Evolutionary conservation across 2,329 filamentous ascomycete genomes (phyloP).

Genomic region (Phialemonium atrogriseum): DNA sequence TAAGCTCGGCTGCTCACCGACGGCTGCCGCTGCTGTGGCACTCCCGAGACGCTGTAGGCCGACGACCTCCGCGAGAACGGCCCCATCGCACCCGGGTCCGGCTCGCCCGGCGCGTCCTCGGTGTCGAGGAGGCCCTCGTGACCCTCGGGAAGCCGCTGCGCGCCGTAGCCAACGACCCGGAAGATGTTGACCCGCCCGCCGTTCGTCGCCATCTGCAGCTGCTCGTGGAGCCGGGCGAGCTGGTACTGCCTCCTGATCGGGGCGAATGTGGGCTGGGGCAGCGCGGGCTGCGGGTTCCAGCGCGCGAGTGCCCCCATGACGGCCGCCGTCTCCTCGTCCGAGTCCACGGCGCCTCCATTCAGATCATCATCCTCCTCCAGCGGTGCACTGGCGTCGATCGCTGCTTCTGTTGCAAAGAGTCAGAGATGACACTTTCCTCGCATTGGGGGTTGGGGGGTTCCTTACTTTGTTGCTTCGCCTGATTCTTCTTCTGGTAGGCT

Average conservation of each 20-base stretch:
- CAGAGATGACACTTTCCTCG: conserved; percentile 7
- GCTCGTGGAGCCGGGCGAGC: conserved; percentile 54
- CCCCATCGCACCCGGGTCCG: conserved; percentile 35
- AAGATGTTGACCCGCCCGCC: conserved; percentile 59
- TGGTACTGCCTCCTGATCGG: conserved; percentile 58
- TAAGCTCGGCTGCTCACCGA: conserved; percentile 41
- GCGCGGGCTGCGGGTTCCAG: conserved; percentile 70
- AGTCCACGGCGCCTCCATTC: conserved; percentile 76
- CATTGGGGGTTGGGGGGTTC: conserved; percentile 13
- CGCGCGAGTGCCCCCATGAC: conserved; percentile 76
- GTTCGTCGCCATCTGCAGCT: conserved; percentile 58
- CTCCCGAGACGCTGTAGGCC: conserved; percentile 33
- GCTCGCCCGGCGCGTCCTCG: conserved; percentile 52
- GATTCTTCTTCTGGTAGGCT: conserved; percentile 94
- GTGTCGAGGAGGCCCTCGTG: conserved; percentile 37
- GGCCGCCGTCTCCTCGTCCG: conserved; percentile 84
- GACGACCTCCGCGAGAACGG: conserved; percentile 30
- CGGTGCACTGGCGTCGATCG: conserved; percentile 88
- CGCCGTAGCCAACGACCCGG: conserved; percentile 47
- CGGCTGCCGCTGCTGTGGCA: conserved; percentile 30
- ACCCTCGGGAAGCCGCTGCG: conserved; percentile 43
- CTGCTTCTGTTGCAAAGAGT: conserved; percentile 56
- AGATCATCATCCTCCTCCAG: conserved; percentile 78
- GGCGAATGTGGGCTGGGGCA: conserved; percentile 54
- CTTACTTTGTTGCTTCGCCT: conserved; percentile 93